Conservation (phyloP, 2,329 filamentous ascomycete species). For the Colletotrichum liriopes region DNA sequence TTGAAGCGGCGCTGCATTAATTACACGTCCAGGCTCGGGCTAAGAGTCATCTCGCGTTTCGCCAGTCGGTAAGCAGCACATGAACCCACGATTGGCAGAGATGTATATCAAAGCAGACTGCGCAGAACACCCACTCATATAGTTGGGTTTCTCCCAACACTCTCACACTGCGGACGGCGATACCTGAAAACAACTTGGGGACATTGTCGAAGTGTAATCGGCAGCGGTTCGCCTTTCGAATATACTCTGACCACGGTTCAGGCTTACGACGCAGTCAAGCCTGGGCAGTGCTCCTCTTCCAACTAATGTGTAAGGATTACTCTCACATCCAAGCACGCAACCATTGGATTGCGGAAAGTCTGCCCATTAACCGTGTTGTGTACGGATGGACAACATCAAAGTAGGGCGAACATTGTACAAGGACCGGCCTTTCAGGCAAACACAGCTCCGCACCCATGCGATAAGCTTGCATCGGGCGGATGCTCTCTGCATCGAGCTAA, state of each 20-base stretch:
- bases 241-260: neutral
- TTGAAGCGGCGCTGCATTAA: neutral
- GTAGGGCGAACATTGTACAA: neutral
- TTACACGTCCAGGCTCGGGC: neutral
- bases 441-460: neutral
- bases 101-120: neutral
- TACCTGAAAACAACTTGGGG: neutral
- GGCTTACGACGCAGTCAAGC: no score
- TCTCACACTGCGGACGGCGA: neutral
- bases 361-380: no score
- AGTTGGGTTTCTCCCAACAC: neutral
- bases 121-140: neutral
- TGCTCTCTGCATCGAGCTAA: neutral
- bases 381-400: neutral
- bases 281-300: no score
- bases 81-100: neutral
- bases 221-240: neutral
- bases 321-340: neutral
- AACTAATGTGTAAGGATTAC: neutral
- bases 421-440: neutral
- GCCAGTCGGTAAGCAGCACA: neutral
- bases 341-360: neutral
- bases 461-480: neutral
- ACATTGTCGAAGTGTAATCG: neutral
- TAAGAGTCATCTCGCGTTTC: neutral